These are phyloP conservation scores for Uronychia setigera DNA, from an alignment of 73 alveolate genomes.

Conservation along the genomic window DNA sequence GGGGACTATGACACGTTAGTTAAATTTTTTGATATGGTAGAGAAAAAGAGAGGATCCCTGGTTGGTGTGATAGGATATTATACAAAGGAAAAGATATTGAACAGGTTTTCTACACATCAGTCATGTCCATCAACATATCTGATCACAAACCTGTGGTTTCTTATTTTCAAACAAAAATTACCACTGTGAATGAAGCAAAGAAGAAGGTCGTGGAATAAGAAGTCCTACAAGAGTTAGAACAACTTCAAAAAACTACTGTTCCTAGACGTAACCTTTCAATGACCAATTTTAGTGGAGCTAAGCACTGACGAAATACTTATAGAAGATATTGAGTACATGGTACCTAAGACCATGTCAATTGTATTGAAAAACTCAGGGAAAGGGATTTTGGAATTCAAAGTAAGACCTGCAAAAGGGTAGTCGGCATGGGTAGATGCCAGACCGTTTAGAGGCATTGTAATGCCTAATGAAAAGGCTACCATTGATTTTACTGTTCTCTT, in stretches of 20 bases:
- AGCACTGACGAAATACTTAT: background rate
- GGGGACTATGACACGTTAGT: constrained; percentile 62
- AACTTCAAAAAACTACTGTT: background rate
- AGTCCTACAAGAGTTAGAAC: background rate
- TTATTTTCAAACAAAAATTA: constrained; percentile 8
- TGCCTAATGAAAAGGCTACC: background rate
- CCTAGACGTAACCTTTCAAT: background rate
- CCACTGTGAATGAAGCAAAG: background rate
- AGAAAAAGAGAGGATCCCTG: constrained; percentile 77
- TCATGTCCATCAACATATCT: constrained; percentile 55
- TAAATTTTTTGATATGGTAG: background rate
- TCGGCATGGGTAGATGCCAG: background rate
- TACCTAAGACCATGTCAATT: background rate
- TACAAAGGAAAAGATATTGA: constrained; percentile 63
- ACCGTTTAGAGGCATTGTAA: background rate
- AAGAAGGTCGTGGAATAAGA: background rate
- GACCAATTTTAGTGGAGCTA: background rate
- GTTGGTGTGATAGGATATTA: constrained; percentile 91
- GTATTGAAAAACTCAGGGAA: background rate
- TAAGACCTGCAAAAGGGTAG: background rate
- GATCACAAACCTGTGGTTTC: constrained; percentile 91
- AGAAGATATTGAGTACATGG: background rate
- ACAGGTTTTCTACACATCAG: constrained; percentile 68
- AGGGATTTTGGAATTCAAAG: background rate
- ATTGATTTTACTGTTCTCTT: background rate